Percentiles rank a stretch among this genome's conserved stretches.
Conservation (phyloP, 1,284 basidiomycete species). For the Apiotrichum montevideense region DNA sequence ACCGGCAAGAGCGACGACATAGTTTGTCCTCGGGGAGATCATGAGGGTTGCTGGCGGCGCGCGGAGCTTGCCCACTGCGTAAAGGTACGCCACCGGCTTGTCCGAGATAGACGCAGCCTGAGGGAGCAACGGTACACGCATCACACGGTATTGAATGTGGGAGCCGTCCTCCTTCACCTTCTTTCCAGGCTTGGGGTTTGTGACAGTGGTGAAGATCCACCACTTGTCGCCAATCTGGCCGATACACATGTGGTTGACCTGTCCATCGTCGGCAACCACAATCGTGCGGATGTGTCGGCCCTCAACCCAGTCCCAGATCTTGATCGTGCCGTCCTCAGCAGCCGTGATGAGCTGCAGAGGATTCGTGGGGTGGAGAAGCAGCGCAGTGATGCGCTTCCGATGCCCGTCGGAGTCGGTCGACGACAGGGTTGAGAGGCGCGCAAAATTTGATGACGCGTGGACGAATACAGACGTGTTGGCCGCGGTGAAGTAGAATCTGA, state of each 20-base stretch:
- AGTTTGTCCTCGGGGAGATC: constrained; percentile 63
- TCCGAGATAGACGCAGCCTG: constrained; percentile 2
- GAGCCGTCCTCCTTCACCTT: constrained; percentile 11
- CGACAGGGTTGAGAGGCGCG: constrained; percentile 72
- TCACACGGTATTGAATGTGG: constrained; percentile 21
- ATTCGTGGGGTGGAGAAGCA: constrained; percentile 76
- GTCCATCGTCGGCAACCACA: constrained; percentile 60
- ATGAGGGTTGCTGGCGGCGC: constrained; percentile 47
- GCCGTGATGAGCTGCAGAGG: constrained; percentile 82
- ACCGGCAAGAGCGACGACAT: constrained; percentile 72
- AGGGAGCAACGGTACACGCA: constrained; percentile 18
- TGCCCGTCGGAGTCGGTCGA: constrained; percentile 50
- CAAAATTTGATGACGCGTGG: constrained; percentile 59
- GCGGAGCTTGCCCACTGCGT: constrained; percentile 32
- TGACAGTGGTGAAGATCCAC: constrained; percentile 34
- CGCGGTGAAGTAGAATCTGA: constrained; percentile 80
- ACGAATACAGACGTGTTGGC: constrained; percentile 72
- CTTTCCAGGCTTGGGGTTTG: constrained; percentile 18
- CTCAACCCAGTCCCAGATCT: constrained; percentile 92
- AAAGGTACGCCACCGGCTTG: constrained; percentile 11
- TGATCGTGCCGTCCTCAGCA: constrained; percentile 73
- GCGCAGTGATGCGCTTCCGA: constrained; percentile 62
- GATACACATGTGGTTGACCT: constrained; percentile 41
- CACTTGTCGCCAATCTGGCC: constrained; percentile 32
- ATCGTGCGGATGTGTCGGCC: constrained; percentile 71